Conservation (phyloP, 2,329 filamentous ascomycete species). For the Cercospora sp. region DNA sequence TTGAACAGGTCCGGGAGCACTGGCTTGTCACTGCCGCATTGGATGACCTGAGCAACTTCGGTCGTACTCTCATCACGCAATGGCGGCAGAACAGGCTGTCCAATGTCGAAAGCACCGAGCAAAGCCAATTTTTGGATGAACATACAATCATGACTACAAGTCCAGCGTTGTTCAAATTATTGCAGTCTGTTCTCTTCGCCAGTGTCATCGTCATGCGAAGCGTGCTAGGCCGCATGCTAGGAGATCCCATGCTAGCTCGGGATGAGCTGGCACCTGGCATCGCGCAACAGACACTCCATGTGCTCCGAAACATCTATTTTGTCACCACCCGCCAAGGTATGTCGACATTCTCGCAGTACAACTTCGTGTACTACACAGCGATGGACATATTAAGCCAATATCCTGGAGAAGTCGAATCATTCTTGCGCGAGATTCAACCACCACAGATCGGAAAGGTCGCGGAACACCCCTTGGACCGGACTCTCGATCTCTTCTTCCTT, state of each 20-base stretch:
- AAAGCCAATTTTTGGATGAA: conserved; percentile 61
- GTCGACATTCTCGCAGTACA: conserved; percentile 76
- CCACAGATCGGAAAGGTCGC: conserved; percentile 57
- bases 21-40: conserved; percentile 55
- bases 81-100: conserved; percentile 77
- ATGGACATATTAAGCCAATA: conserved; percentile 79
- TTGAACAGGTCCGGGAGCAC: conserved; percentile 57
- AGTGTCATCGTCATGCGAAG: conserved; percentile 73
- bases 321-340: conserved; percentile 73
- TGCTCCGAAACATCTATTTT: conserved; percentile 77
- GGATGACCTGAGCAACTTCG: conserved; percentile 68
- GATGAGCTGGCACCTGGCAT: conserved; percentile 62
- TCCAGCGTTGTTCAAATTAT: conserved; percentile 70
- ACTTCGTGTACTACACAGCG: conserved; percentile 77
- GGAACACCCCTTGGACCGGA: conserved; percentile 65
- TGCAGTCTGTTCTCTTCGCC: conserved; percentile 74
- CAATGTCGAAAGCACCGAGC: conserved; percentile 67
- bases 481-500: conserved; percentile 83
- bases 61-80: conserved; percentile 63
- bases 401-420: conserved; percentile 62
- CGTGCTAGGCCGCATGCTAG: conserved; percentile 65
- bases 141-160: conserved; percentile 66
- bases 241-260: conserved; percentile 56
- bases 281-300: conserved; percentile 69
- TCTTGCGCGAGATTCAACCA: conserved; percentile 65